Evolutionary conservation across 345 rosid genomes (phyloP), one percentile per base, ranked within the genome.

Genomic region (Populus nigra): DNA sequence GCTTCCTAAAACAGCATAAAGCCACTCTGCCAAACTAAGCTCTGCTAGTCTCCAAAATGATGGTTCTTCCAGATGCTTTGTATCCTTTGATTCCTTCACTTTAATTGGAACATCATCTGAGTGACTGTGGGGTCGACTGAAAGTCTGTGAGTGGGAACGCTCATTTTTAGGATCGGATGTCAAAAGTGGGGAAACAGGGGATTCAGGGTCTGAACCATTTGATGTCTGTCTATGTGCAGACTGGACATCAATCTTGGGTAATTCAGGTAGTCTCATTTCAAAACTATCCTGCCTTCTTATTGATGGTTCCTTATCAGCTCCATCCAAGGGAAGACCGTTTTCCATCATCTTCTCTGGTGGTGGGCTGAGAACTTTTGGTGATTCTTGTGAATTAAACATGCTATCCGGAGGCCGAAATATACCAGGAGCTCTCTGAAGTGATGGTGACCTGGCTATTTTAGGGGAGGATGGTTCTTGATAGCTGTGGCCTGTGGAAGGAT

Each of bases 21-120:
- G 94, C 98, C 97, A 96, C 84, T 96, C 99, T 7, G 97, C 93
- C 82, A 93, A 84, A 85, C 99, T 94, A 84, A 96, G 98, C 84
- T 94, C 89, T 72, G 92, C 97, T 81, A 96, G 74, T 83, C 97
- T 90, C 98, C 94, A 92, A 81, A 96, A 87, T 22, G 99, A 89
- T 22, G 99, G 98, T 68, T 91, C 77, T 81, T 90, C 86, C 73
- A 85, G 81, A 73, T 88, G 90, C 72, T 82, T 85, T 65, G 76
- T 53, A 80, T 88, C 91, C 84, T 88, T 88, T 74, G 78, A 68
- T 73, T 83, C 89, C 88, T 83, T 89, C 43, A 75, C 74, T 82
- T 88, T 86, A 74, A 82, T 73, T 23, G 91, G 85, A 68, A 85
- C 50, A 67, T 92, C 97, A 89, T 88, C 95, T 59, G 93, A 89